phyloP scores from a whole-genome alignment of 352 stramenopile species.

The Phytopythium sindhum region DNA sequence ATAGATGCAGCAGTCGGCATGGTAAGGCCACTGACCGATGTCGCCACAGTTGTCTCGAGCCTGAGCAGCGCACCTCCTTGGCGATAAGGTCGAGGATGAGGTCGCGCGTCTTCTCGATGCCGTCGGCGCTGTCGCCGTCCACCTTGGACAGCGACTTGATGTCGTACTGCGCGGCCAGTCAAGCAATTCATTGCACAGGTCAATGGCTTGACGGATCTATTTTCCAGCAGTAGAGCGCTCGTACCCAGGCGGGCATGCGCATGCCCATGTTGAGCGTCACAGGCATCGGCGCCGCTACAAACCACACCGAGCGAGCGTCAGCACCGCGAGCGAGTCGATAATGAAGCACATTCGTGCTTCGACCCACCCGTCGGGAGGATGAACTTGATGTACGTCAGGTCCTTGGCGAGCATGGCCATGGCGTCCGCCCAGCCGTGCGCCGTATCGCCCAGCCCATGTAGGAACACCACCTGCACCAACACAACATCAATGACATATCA shows the following conservation, averaged over 20 bases:
- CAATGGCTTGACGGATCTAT: not conserved
- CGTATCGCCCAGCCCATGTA: conserved; percentile 92
- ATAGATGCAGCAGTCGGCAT: not conserved
- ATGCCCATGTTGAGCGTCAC: conserved; percentile 96
- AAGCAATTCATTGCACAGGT: not conserved
- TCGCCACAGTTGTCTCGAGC: no score
- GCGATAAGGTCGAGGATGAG: conserved; percentile 81
- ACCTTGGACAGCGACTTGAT: conserved; percentile 89
- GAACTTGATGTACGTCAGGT: conserved; percentile 71
- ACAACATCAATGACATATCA: not conserved
- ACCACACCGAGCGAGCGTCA: not conserved
- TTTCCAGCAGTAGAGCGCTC: not conserved
- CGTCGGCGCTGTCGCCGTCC: conserved; percentile 82
- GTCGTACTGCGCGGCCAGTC: conserved; percentile 71
- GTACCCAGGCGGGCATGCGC: conserved; percentile 90
- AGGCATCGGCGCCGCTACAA: conserved; percentile 72
- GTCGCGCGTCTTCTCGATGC: conserved; percentile 83
- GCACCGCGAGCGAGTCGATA: not conserved
- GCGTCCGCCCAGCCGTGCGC: conserved; percentile 75
- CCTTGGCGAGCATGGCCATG: conserved; percentile 43
- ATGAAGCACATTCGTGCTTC: not conserved
- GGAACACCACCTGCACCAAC: conserved; percentile 43
- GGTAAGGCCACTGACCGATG: not conserved
- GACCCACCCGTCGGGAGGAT: conserved; percentile 53
- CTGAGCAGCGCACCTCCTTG: conserved; percentile 34